Conservation (phyloP, 768 basidiomycete species). For the Cystobasidium ongulense region DNA sequence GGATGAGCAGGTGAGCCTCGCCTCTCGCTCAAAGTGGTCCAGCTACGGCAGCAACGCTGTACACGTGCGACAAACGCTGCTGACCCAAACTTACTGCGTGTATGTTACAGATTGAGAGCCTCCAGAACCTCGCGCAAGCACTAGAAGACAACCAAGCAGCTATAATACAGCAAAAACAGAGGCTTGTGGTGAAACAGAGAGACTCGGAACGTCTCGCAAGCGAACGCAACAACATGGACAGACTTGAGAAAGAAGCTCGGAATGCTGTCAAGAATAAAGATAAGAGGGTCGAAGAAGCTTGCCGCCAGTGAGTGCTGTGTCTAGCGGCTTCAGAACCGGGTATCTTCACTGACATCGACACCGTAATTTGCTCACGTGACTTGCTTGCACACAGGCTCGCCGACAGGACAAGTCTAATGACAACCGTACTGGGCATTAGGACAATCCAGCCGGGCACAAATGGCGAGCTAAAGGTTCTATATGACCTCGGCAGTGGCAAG, state of each 20-base stretch:
- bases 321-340: background rate
- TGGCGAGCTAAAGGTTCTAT: constrained; percentile 15
- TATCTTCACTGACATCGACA: background rate
- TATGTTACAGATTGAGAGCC: constrained; percentile 9
- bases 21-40: no score
- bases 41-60: no score
- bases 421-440: constrained; percentile 18
- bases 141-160: background rate
- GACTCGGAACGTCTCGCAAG: background rate
- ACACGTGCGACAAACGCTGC: background rate
- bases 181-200: constrained; percentile 5
- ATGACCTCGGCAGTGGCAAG: constrained; percentile 14
- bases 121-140: constrained; percentile 8
- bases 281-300: constrained; percentile 18
- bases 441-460: constrained; percentile 8
- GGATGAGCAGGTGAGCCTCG: constrained; percentile 25
- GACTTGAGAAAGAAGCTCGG: constrained; percentile 18
- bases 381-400: constrained; percentile 11
- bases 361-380: constrained; percentile 3
- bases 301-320: constrained; percentile 9
- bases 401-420: constrained; percentile 10
- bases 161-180: background rate
- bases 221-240: constrained; percentile 8
- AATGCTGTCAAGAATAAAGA: constrained; percentile 25
- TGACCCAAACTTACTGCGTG: background rate